phyloP scores from a whole-genome alignment of 2,329 filamentous ascomycete species.

The Dryadomyces quercivorus region DNA sequence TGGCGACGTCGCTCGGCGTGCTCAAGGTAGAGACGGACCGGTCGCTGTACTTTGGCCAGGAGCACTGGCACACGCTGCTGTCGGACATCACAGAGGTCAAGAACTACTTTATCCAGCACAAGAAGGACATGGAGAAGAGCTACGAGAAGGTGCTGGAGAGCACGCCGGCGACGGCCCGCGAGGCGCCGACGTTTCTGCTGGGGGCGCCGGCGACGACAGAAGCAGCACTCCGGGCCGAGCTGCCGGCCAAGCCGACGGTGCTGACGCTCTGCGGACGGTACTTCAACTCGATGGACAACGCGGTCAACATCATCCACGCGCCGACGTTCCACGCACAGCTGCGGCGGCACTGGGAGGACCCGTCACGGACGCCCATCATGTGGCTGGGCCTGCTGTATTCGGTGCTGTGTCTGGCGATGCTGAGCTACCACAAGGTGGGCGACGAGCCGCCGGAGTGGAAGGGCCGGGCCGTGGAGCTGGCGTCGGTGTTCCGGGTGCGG shows the following conservation, averaged over 20 bases:
- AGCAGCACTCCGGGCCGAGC: slow-evolving; percentile 62
- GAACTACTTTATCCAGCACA: slow-evolving; percentile 75
- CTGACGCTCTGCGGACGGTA: slow-evolving; percentile 78
- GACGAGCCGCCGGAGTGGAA: slow-evolving; percentile 71
- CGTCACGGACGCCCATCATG: slow-evolving; percentile 59
- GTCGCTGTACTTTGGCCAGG: slow-evolving; percentile 69
- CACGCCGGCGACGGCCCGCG: slow-evolving; percentile 45
- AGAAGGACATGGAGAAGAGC: slow-evolving; percentile 78
- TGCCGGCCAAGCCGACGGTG: slow-evolving; percentile 74
- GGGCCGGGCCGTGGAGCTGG: slow-evolving; percentile 48
- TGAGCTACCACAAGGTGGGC: slow-evolving; percentile 67
- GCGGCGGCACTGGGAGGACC: slow-evolving; percentile 55
- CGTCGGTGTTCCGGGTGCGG: slow-evolving; percentile 53
- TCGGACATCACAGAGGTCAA: slow-evolving; percentile 85
- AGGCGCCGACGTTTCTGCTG: slow-evolving; percentile 68
- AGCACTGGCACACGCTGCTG: slow-evolving; percentile 72
- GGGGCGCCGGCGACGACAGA: slow-evolving; percentile 61
- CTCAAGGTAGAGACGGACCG: slow-evolving; percentile 70
- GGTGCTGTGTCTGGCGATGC: slow-evolving; percentile 63
- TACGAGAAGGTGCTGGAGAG: slow-evolving; percentile 62
- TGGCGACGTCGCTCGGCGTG: slow-evolving; percentile 64
- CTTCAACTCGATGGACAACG: slow-evolving; percentile 68
- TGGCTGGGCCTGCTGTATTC: slow-evolving; percentile 71
- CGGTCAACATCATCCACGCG: slow-evolving; percentile 65
- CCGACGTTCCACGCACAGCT: slow-evolving; percentile 74